These are phyloP conservation scores for Lomentospora prolificans DNA, from an alignment of 2,329 filamentous ascomycete genomes.

Conservation along the genomic window DNA sequence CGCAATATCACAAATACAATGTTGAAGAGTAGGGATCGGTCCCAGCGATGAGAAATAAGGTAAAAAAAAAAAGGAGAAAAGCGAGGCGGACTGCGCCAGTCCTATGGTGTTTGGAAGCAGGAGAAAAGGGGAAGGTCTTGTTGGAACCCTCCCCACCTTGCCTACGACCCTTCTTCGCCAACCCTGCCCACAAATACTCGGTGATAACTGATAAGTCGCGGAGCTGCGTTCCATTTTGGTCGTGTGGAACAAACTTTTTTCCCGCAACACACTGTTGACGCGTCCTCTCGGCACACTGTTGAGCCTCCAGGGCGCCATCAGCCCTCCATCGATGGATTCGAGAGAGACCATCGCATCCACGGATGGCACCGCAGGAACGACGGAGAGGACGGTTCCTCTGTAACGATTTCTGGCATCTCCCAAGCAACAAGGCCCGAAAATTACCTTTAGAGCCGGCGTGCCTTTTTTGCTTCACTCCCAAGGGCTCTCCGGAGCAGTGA, in stretches of 20 bases:
- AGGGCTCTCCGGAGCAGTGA: too few species aligned
- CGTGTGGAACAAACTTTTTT: too few species aligned
- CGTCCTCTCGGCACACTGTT: background rate
- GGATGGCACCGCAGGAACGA: background rate
- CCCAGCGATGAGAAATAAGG: too few species aligned
- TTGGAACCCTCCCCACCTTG: background rate
- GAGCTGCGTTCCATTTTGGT: background rate
- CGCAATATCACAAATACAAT: too few species aligned
- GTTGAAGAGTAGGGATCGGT: too few species aligned
- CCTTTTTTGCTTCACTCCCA: too few species aligned
- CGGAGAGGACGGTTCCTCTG: background rate
- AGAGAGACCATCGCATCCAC: background rate
- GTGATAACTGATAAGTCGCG: background rate
- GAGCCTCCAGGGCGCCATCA: background rate
- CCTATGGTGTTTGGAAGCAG: too few species aligned
- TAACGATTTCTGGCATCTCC: background rate
- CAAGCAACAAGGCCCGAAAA: background rate
- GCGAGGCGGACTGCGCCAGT: background rate
- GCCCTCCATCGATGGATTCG: background rate
- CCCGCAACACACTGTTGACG: background rate
- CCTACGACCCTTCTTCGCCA: background rate
- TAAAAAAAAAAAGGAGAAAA: background rate
- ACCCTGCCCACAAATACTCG: background rate
- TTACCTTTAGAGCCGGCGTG: too few species aligned
- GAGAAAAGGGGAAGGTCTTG: background rate